Percentiles rank a stretch among this genome's conserved stretches.
Evolutionary conservation across 23 red algal genomes (phyloP).

Genomic region (Chondrus crispus): DNA sequence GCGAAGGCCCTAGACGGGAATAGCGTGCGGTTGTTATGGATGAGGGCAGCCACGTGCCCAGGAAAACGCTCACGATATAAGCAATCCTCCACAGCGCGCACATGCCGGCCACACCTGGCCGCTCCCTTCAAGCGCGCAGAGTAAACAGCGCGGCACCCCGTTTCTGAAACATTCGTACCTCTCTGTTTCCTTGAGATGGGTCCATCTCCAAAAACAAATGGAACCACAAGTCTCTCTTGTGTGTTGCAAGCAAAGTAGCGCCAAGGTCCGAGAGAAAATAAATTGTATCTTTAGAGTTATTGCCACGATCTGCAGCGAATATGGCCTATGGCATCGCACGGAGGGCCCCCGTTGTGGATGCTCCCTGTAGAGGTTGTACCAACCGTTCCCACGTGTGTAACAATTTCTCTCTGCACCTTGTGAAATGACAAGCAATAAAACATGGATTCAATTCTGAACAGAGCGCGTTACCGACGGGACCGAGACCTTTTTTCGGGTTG

Average conservation of each 20-base stretch:
- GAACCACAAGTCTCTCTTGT: not conserved
- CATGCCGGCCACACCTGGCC: not conserved
- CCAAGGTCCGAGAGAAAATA: not conserved
- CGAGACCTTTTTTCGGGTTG: constrained; percentile 14
- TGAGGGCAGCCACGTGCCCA: not conserved
- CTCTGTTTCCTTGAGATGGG: not conserved
- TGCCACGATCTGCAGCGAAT: not conserved
- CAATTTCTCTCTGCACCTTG: not conserved
- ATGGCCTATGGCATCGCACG: not conserved
- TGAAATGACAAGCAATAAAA: not conserved
- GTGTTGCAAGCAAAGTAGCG: not conserved
- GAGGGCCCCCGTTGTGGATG: not conserved
- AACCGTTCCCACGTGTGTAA: not conserved
- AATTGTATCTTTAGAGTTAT: not conserved
- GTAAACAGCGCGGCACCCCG: not conserved
- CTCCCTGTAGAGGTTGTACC: not conserved
- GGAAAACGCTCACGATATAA: constrained; percentile 2
- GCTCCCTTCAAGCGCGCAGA: not conserved
- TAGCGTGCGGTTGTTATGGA: not conserved
- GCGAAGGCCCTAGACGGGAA: not conserved
- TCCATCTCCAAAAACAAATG: constrained; percentile 19
- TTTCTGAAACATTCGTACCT: not conserved
- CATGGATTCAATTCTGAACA: not conserved
- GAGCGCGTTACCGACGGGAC: not conserved
- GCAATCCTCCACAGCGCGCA: not conserved